Evolutionary conservation across 768 basidiomycete genomes (phyloP), one percentile per base, ranked within the genome.

Genomic region (Coprinopsis marcescibilis): DNA sequence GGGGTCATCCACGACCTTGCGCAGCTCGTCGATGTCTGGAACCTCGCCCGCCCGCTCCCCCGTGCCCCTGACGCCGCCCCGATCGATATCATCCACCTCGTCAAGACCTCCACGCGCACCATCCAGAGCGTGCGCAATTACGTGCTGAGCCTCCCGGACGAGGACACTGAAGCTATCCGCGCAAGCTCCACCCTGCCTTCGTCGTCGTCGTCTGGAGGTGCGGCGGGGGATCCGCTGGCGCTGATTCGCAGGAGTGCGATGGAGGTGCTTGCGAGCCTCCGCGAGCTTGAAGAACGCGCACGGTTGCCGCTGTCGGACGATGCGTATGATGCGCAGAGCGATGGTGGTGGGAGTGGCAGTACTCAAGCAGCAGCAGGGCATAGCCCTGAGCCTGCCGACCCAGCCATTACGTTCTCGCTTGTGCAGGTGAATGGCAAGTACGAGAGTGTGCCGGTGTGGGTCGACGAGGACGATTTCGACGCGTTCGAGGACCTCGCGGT

Each of bases 41-140:
- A 62, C 20, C 66, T 87, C 29, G 68, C 68, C 32, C 51, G 47
- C 40, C 35, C 45, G 29, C n/a, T n/a, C n/a, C n/a, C n/a, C n/a
- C n/a, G n/a, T n/a, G n/a, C n/a, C n/a, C n/a, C n/a, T n/a, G n/a
- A n/a, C n/a, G n/a, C n/a, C n/a, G 14, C 27, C 37, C 43, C 45
- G 15, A 43, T 44, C 40, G 85, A 89, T 51, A 74, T 96, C 5
- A 74, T 94, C 7, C 71, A 69, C 3, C 69, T 82, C 3, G 77
- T 95, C 48, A 84, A 89, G 62, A 79, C 73, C 1, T 93, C 91
- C 0, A 91, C 90, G 5, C 76, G 75, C 32, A 81, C 87, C 3
- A 81, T 96, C 38, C 80, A 92, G 26, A 82, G 84, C 12, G 85
- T 89, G 25, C 77, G 91, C 11, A 89, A 89, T 60, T 93, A 92